A percentile compares a stretch with the other conserved stretches of the same genome.
These are phyloP conservation scores for Lasiosphaeria ovina DNA, from an alignment of 495 filamentous ascomycete genomes.

Conservation along the genomic window DNA sequence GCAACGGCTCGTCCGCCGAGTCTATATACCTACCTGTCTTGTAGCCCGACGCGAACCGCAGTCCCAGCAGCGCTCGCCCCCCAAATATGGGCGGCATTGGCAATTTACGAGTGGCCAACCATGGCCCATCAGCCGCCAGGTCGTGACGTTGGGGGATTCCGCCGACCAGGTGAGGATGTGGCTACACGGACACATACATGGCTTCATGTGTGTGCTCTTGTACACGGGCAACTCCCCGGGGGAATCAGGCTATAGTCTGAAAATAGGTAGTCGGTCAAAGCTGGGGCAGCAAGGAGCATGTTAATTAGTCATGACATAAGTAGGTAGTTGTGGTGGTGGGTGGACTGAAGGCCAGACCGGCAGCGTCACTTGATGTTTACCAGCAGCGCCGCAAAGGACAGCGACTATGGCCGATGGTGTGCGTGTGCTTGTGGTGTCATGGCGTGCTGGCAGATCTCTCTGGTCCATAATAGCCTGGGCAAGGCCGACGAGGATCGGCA, in stretches of 20 bases:
- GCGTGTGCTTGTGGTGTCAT: too few species aligned
- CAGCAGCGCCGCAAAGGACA: too few species aligned
- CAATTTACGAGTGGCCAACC: not conserved
- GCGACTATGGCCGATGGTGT: too few species aligned
- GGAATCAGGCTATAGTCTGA: not conserved
- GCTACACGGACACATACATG: not conserved
- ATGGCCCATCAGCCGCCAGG: not conserved
- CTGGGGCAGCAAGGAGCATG: too few species aligned
- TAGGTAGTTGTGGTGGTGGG: too few species aligned
- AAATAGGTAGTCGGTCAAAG: not conserved
- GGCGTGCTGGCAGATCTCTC: too few species aligned
- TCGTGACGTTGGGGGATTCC: not conserved
- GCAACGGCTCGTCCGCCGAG: too few species aligned
- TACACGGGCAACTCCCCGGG: not conserved
- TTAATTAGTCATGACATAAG: too few species aligned
- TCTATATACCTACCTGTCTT: not conserved
- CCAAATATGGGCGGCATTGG: not conserved
- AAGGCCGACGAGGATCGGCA: too few species aligned
- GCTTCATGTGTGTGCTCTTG: not conserved
- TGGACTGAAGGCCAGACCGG: too few species aligned
- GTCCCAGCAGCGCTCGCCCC: not conserved
- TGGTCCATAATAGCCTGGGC: too few species aligned
- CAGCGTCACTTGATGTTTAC: too few species aligned
- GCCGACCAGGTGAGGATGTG: not conserved
- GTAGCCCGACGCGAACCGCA: not conserved